Percentiles rank a stretch among this genome's conserved stretches.
phyloP scores from a whole-genome alignment of 768 basidiomycete genomes.

The Termitomyces sp. region DNA sequence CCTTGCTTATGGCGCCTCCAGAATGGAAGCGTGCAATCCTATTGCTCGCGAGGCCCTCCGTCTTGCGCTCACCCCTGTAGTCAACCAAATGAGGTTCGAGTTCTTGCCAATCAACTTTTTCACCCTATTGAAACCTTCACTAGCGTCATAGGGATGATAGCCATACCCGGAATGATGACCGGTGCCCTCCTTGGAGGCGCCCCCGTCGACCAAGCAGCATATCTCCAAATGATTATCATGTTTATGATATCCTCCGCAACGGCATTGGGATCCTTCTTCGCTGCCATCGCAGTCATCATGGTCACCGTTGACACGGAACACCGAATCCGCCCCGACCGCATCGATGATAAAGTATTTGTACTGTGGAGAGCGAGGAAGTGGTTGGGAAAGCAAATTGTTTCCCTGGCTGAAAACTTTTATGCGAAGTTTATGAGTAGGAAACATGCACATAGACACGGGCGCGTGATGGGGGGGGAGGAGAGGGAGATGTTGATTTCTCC shows the following conservation, averaged over 20 bases:
- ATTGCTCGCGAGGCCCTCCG: slow-evolving; percentile 77
- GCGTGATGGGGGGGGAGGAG: not conserved
- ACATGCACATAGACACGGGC: not conserved
- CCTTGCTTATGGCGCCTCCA: slow-evolving; percentile 80
- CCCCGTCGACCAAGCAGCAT: slow-evolving; percentile 80
- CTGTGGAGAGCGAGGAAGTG: slow-evolving; percentile 20
- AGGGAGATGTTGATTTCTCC: not conserved
- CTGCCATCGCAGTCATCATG: slow-evolving; percentile 54
- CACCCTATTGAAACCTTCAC: not conserved
- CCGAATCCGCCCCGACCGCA: slow-evolving; percentile 59
- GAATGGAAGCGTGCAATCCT: slow-evolving; percentile 80
- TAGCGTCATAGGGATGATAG: slow-evolving; percentile 71
- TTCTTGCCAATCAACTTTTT: not conserved
- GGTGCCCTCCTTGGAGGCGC: slow-evolving; percentile 87
- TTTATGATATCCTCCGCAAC: slow-evolving; percentile 87
- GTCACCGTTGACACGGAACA: slow-evolving; percentile 69
- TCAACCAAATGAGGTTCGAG: slow-evolving; percentile 80
- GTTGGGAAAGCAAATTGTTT: slow-evolving; percentile 6
- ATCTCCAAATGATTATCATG: slow-evolving; percentile 91
- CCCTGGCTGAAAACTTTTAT: not conserved
- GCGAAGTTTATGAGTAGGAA: slow-evolving; percentile 1
- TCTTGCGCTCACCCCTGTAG: slow-evolving; percentile 73
- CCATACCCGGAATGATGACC: slow-evolving; percentile 92
- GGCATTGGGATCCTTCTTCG: slow-evolving; percentile 63
- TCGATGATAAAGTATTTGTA: slow-evolving; percentile 36